Evolutionary conservation across 768 basidiomycete species (phyloP).

Genomic region (Mycena haematopus): DNA sequence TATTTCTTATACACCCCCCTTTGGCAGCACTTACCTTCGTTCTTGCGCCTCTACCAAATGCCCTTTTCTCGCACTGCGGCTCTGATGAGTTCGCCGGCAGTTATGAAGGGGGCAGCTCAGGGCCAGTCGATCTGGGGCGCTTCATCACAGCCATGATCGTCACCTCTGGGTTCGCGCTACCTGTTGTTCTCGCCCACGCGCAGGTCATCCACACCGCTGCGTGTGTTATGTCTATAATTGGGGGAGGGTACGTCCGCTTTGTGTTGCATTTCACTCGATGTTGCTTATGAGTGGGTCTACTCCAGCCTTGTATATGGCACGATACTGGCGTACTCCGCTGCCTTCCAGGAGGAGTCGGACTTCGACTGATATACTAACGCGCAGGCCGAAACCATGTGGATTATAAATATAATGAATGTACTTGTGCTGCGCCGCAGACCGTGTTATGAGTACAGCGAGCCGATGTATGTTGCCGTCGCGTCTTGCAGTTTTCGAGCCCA

Average conservation of each 20-base stretch:
- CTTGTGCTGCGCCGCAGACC: slow-evolving; percentile 24
- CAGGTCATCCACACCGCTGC: slow-evolving; percentile 85
- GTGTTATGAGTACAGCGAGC: background rate
- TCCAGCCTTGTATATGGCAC: slow-evolving; percentile 86
- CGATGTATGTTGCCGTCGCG: background rate
- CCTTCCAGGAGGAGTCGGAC: slow-evolving; percentile 86
- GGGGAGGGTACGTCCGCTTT: slow-evolving; percentile 74
- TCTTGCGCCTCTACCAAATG: slow-evolving; percentile 94
- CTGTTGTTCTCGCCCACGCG: slow-evolving; percentile 91
- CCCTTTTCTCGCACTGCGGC: slow-evolving; percentile 91
- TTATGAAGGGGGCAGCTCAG: slow-evolving; percentile 60
- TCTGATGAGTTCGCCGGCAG: slow-evolving; percentile 86
- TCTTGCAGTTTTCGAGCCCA: background rate
- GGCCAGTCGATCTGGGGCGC: slow-evolving; percentile 87
- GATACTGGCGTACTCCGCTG: slow-evolving; percentile 85
- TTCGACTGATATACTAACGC: slow-evolving; percentile 57
- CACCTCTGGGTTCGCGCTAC: slow-evolving; percentile 92
- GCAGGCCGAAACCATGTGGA: slow-evolving; percentile 16
- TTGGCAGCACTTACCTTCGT: slow-evolving; percentile 88
- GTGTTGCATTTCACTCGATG: background rate
- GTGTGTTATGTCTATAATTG: slow-evolving; percentile 92
- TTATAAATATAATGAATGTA: slow-evolving; percentile 28
- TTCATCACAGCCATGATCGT: slow-evolving; percentile 93
- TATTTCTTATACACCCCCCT: slow-evolving; percentile 5
- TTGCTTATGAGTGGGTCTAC: slow-evolving; percentile 15